Evolutionary conservation across 805 yeast genomes (phyloP), one percentile per base, ranked within the genome.

Genomic region (Cyberlindnera xylosilytica): DNA sequence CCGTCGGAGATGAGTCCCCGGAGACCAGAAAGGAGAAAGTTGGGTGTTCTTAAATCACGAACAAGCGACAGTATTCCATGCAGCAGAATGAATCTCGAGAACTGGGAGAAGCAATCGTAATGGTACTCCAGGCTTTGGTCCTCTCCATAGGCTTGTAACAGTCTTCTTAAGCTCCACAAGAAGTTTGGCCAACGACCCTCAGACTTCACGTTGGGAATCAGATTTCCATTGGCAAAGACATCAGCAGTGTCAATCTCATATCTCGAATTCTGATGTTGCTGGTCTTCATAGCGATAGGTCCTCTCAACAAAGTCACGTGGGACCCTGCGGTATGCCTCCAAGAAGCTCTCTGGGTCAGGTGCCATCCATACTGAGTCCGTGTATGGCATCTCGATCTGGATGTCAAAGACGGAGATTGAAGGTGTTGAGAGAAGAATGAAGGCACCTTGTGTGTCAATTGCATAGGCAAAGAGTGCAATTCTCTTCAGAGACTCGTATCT

Each of bases 321-420:
- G 28, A 61, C 65, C 17, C 49, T 53, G 18, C 36, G 29, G 37
- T 56, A 61, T 34, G 56, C 60, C 11, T 49, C 34, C 18, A 53
- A 41, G 34, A 66, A 66, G 4, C 34, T 19, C 1, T 36, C 24
- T 0, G 60, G 54, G 27, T 47, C 48, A 1, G 42, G 24, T 5
- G 74, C 68, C 20, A 57, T 48, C 78, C 78, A 73, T 17, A 70
- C 68, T 3, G 68, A 62, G 43, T 72, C 78, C 1, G 72, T 56
- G 29, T 66, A 70, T 3, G 78, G 78, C 38, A 72, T 54, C 31
- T 71, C 76, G 10, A 71, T 39, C 20, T 68, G 64, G n/a, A 72
- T 58, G 16, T 71, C 74, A 51, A 72, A 72, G 2, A 66, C 62
- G 2, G 75, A 65, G n/a, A 72, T 40, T 20, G 60, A 50, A 13